Evolutionary conservation across 495 filamentous ascomycete genomes (phyloP).

Genomic region (Trichocladium antarcticum): DNA sequence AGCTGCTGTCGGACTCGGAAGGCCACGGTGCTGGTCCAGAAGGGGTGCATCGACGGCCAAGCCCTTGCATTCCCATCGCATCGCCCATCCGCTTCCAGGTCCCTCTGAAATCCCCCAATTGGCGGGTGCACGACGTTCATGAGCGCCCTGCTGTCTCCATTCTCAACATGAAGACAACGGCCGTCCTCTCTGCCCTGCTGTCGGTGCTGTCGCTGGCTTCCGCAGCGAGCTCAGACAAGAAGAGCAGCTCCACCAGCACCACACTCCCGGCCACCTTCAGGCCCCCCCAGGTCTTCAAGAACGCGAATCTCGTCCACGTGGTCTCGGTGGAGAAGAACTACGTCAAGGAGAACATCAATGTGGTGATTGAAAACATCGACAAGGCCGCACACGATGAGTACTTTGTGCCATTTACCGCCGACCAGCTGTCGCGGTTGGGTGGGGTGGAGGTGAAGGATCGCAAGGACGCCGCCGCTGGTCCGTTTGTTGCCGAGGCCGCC

Average conservation of each 20-base stretch:
- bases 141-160: slow-evolving; percentile 23
- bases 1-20: slow-evolving; percentile 16
- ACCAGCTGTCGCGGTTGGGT: slow-evolving; percentile 63
- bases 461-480: slow-evolving; percentile 56
- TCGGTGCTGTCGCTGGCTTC: slow-evolving; percentile 35
- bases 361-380: slow-evolving; percentile 79
- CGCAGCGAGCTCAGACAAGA: slow-evolving; percentile 24
- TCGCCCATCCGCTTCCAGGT: background rate
- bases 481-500: slow-evolving; percentile 56
- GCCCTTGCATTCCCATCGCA: slow-evolving; percentile 3
- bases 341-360: slow-evolving; percentile 79
- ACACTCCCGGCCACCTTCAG: slow-evolving; percentile 61
- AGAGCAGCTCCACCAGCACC: slow-evolving; percentile 23
- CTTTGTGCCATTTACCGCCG: slow-evolving; percentile 70
- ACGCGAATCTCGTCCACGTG: slow-evolving; percentile 78
- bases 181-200: slow-evolving; percentile 39
- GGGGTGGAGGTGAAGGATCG: slow-evolving; percentile 85
- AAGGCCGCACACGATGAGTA: slow-evolving; percentile 69
- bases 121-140: slow-evolving; percentile 24
- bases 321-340: slow-evolving; percentile 90
- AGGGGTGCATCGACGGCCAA: slow-evolving; percentile 12
- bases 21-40: slow-evolving; percentile 24
- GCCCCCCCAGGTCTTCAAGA: slow-evolving; percentile 82
- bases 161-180: slow-evolving; percentile 45
- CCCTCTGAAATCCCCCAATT: slow-evolving; percentile 9